Evolutionary conservation across 306 rosid species (phyloP).

Genomic region (Glycine latifolia): DNA sequence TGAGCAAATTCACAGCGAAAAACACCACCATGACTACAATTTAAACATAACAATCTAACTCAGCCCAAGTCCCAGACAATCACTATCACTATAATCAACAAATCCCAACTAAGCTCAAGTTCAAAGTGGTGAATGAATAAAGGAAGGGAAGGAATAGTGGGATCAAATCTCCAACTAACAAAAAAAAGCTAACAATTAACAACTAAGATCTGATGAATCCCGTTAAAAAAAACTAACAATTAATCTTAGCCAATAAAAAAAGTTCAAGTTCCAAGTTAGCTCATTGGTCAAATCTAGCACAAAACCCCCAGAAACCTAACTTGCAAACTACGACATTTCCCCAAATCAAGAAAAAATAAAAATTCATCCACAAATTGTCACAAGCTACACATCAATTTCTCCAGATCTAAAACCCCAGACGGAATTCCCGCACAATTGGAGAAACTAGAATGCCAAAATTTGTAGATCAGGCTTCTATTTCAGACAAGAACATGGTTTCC

Average conservation of each 20-base stretch:
- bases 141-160: too few relatives aligned
- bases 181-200: too few relatives aligned
- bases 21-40: background rate
- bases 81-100: too few relatives aligned
- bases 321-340: background rate
- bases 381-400: background rate
- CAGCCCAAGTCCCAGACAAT: background rate
- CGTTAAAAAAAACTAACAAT: too few relatives aligned
- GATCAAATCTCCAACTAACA: too few relatives aligned
- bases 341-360: constrained; percentile 8
- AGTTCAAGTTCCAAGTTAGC: background rate
- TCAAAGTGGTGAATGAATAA: background rate
- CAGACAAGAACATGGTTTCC: background rate
- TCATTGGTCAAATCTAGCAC: constrained; percentile 2
- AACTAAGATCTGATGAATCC: too few relatives aligned
- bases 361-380: background rate
- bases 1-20: background rate
- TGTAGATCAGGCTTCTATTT: background rate
- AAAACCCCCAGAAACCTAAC: background rate
- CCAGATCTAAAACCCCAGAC: constrained; percentile 40
- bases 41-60: background rate
- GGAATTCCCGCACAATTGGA: background rate
- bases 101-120: background rate
- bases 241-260: too few relatives aligned
- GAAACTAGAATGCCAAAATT: background rate